Conservation (phyloP, 164 flowering plant genomes). For the Vitis cinerea region DNA sequence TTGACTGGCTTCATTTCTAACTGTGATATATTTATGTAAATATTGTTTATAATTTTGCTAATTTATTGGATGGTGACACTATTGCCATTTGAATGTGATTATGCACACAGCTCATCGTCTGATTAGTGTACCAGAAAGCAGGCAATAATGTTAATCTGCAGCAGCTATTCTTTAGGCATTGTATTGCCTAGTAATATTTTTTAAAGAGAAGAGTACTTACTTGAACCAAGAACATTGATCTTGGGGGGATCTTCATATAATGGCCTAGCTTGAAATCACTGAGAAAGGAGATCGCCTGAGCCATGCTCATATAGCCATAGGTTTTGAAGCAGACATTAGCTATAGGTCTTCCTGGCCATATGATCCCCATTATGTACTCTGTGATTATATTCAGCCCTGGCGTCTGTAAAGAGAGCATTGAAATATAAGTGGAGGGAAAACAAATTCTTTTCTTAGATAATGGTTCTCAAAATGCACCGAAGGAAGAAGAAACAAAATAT, state of each 20-base stretch:
- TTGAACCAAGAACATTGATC: conserved; percentile 33
- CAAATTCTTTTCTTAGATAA: background rate
- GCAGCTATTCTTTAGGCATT: no score
- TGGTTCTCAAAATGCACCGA: no score
- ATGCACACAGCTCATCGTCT: no score
- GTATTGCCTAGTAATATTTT: no score
- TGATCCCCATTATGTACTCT: conserved; percentile 6
- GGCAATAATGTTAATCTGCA: no score
- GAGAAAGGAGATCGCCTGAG: conserved; percentile 33
- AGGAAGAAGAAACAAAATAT: background rate
- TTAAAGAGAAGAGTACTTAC: conserved; percentile 20
- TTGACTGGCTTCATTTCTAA: no score
- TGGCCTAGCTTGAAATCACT: conserved; percentile 2
- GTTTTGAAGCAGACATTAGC: conserved; percentile 36
- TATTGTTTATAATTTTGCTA: no score
- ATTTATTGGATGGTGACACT: no score
- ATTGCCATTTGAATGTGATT: no score
- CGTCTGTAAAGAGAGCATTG: background rate
- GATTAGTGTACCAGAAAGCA: no score
- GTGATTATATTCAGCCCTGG: no score
- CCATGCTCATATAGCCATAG: conserved; percentile 40
- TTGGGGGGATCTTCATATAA: conserved; percentile 27
- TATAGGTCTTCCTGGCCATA: conserved; percentile 30
- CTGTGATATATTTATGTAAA: no score
- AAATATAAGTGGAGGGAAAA: background rate